phyloP scores from a whole-genome alignment of 345 rosid species.

The Ricinus communis region DNA sequence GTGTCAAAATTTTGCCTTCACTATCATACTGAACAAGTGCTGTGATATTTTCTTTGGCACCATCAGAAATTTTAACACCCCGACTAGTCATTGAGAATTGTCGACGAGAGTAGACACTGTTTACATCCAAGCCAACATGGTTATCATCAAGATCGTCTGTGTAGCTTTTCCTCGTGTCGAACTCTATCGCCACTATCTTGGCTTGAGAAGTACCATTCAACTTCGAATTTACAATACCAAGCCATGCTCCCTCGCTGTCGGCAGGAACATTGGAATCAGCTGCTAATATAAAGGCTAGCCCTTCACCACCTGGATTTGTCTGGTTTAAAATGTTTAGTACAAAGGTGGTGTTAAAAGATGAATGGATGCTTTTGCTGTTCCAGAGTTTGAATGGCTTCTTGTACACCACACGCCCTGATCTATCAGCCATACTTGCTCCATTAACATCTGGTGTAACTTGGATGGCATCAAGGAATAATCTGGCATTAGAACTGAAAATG shows the following conservation, averaged over 20 bases:
- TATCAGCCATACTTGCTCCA: conserved; percentile 25
- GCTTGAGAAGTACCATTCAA: conserved; percentile 32
- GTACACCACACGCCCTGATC: conserved; percentile 46
- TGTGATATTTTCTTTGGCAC: neutral
- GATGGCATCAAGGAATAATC: conserved; percentile 31
- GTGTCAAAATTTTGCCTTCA: conserved; percentile 43
- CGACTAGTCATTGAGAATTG: conserved; percentile 42
- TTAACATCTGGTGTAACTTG: conserved; percentile 58
- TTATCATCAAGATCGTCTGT: conserved; percentile 53
- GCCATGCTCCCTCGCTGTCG: conserved; percentile 62
- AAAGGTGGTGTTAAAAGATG: conserved; percentile 60
- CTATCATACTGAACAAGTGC: conserved; percentile 49
- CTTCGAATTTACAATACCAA: conserved; percentile 48
- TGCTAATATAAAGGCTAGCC: conserved; percentile 64
- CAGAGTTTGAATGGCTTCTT: conserved; percentile 40
- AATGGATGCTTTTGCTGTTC: conserved; percentile 18
- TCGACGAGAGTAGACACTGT: conserved; percentile 37
- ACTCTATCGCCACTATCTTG: conserved; percentile 56
- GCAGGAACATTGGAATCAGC: conserved; percentile 24
- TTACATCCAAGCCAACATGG: conserved; percentile 65
- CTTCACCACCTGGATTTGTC: conserved; percentile 61
- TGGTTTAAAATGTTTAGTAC: conserved; percentile 41
- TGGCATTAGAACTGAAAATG: conserved; percentile 11
- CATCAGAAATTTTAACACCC: conserved; percentile 29
- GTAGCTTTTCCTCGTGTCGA: conserved; percentile 62